phyloP scores from a whole-genome alignment of 768 basidiomycete genomes.

The Inosperma sp. region DNA sequence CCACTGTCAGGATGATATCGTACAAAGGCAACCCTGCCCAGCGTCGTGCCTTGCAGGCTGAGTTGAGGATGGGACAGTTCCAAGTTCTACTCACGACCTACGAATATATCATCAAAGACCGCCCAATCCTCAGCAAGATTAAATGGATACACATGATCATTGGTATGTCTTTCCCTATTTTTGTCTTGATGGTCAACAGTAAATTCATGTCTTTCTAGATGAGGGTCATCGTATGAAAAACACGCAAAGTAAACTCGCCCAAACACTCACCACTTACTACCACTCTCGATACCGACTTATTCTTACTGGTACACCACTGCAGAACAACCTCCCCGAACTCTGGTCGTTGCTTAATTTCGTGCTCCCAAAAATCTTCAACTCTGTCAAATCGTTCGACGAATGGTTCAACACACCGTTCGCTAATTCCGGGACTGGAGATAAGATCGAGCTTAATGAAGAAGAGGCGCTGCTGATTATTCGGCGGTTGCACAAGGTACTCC shows the following conservation, averaged over 20 bases:
- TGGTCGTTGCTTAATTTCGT: slow-evolving; percentile 97
- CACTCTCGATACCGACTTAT: slow-evolving; percentile 91
- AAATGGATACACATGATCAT: slow-evolving; percentile 99
- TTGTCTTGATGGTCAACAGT: slow-evolving; percentile 2
- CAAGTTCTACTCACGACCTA: slow-evolving; percentile 93
- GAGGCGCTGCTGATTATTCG: slow-evolving; percentile 96
- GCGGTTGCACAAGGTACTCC: slow-evolving; percentile 91
- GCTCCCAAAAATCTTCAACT: slow-evolving; percentile 94
- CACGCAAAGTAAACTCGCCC: slow-evolving; percentile 80
- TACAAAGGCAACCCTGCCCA: slow-evolving; percentile 91
- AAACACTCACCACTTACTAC: slow-evolving; percentile 89
- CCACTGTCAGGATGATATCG: slow-evolving; percentile 68
- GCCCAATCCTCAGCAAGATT: slow-evolving; percentile 82
- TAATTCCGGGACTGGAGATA: slow-evolving; percentile 95
- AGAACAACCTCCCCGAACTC: slow-evolving; percentile 94
- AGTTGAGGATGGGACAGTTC: slow-evolving; percentile 77
- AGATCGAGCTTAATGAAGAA: slow-evolving; percentile 99
- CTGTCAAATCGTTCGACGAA: slow-evolving; percentile 97
- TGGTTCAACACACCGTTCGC: slow-evolving; percentile 99
- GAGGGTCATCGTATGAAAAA: slow-evolving; percentile 99
- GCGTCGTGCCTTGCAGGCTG: slow-evolving; percentile 71
- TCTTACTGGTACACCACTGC: slow-evolving; percentile 91
- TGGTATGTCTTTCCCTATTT: slow-evolving; percentile 40
- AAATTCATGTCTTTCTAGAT: slow-evolving; percentile 40
- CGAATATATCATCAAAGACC: slow-evolving; percentile 97